Evolutionary conservation across 257 asterid species (phyloP), one percentile per base, ranked within the genome.

Genomic region (Perilla frutescens): DNA sequence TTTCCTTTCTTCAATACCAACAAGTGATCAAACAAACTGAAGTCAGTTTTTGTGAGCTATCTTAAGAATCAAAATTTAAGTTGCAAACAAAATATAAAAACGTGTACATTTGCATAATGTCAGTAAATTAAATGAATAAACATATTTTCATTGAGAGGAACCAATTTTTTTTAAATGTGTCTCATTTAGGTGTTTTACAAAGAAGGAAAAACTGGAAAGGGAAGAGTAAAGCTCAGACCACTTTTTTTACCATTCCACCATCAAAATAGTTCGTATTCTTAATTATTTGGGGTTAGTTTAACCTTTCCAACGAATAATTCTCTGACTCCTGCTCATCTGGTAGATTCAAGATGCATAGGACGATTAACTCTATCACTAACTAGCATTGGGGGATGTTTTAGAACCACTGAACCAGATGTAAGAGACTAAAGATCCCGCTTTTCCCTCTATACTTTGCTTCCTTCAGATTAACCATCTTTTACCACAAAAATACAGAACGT

Each of bases 1-100:
- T 95, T 95, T 81, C 96, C 98, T 89, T 92, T 92, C 99, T 95
- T 81, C 81, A 90, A 61, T 70, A 79, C 75, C 80, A 78, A 77
- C 60, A 79, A 37, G 48, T 12, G 78, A 73, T 77, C 45, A 78
- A 69, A 53, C 45, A 77, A 60, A 74, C 60, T 57, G 59, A 54
- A 65, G 70, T 80, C 77, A 81, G 81, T 71, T 54, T 57, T 63
- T 41, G 9, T 71, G 59, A 76, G 76, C 68, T 45, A 67, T 64
- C 67, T 73, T 65, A 47, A 62, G 66, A 40, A 34, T 54, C 65
- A 80, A 57, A 64, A 65, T 34, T 51, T 29, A 47, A 68, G 66
- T 71, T 3, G 29, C 1, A 69, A 48, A 48, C 14, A 39, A 57
- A 60, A 29, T 11, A 32, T 29, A 32, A 58, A 9, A 58, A 49